Conservation (phyloP, 2,329 filamentous ascomycete genomes). For the Beauveria sp. region DNA sequence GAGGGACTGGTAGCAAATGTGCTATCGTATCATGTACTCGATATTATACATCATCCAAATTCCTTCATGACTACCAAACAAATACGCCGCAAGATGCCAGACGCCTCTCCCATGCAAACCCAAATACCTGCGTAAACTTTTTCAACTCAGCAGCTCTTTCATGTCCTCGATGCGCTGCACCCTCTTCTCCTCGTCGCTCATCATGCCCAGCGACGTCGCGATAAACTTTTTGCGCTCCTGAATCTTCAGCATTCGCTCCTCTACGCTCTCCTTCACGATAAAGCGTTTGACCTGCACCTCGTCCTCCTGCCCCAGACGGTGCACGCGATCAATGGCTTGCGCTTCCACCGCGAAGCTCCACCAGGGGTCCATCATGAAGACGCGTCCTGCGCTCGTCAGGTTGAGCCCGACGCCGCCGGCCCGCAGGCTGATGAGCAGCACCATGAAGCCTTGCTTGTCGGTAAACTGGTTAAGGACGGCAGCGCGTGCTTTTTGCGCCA, state of each 20-base stretch:
- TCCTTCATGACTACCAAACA: neutral
- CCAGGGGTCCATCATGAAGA: conserved; percentile 99
- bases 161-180: conserved; percentile 89
- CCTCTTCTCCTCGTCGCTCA: conserved; percentile 89
- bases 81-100: neutral
- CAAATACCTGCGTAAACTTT: neutral
- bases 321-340: conserved; percentile 94
- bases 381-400: conserved; percentile 76
- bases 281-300: conserved; percentile 85
- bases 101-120: conserved; percentile 2
- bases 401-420: conserved; percentile 94
- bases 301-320: conserved; percentile 87
- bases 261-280: conserved; percentile 83
- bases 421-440: conserved; percentile 76
- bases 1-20: neutral
- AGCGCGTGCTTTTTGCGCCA: conserved; percentile 78
- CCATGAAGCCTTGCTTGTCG: conserved; percentile 50
- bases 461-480: conserved; percentile 70
- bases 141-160: conserved; percentile 70
- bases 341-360: conserved; percentile 97
- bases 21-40: neutral
- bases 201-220: conserved; percentile 91
- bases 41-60: neutral
- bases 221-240: conserved; percentile 96
- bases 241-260: conserved; percentile 87